Percentiles rank a stretch among this genome's conserved stretches.
Conservation (phyloP, 371 early-diverging fungal species). For the Mucor irregularis region DNA sequence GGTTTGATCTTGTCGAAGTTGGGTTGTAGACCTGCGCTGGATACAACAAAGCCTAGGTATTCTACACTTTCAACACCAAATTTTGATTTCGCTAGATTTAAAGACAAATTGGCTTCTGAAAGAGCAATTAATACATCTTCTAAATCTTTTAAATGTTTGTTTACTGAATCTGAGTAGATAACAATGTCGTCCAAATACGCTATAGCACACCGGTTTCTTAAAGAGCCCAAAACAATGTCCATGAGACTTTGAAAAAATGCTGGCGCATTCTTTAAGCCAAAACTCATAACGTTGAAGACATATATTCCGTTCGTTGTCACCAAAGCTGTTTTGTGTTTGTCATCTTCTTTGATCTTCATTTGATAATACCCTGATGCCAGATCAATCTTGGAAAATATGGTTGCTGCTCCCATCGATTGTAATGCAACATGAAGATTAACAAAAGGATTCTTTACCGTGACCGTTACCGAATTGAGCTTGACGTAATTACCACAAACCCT, state of each 20-base stretch:
- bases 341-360: no score
- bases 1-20: not conserved
- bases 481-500: no score
- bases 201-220: slow-evolving; percentile 1
- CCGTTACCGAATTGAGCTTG: no score
- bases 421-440: no score
- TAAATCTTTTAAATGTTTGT: slow-evolving; percentile 5
- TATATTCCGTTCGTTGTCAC: no score
- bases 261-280: no score
- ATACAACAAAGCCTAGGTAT: not conserved
- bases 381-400: no score
- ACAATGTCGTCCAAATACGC: slow-evolving; percentile 11
- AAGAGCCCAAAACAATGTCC: slow-evolving; percentile 34
- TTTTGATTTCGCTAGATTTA: slow-evolving; percentile 38
- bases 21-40: not conserved
- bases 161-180: not conserved
- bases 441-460: no score
- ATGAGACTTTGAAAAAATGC: slow-evolving; percentile 36
- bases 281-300: no score
- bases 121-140: slow-evolving; percentile 26
- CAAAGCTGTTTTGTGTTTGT: no score
- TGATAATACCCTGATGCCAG: no score
- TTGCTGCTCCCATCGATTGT: no score
- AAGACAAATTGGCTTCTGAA: slow-evolving; percentile 18
- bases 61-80: slow-evolving; percentile 27